Base-by-base conservation (phyloP, 179 eudicot genomes). In the Beta corolliflora region DNA sequence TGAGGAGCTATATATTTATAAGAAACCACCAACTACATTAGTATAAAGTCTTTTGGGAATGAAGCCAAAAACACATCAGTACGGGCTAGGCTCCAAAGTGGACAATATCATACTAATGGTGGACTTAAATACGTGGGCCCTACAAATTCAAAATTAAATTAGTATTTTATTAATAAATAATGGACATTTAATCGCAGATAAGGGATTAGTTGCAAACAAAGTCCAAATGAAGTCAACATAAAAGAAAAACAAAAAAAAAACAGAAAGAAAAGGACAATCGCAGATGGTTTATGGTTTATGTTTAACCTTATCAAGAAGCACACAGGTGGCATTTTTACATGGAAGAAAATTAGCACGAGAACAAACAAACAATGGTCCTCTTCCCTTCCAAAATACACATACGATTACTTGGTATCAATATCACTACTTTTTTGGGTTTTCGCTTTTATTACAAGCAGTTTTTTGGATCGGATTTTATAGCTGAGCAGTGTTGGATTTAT, bases 291-390 rank as follows among this genome's bases (percentile, higher is more conserved):
- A 70, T 70, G 84, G 81, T 82, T 23, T 11, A n/a, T 29, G 75
- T 66, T 72, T 63, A 82, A 77, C 84, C 84, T 82, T 82, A 82
- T 82, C 84, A 61, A 63, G 77, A 77, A 77, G 60, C 36, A 29
- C 73, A 77, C 81, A 82, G 84, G 55, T 77, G 84, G 78, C 78
- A 77, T 31, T 9, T 59, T 44, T 71, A 61, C 46, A 72, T 72
- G 77, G 71, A 70, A 77, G 77, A 61, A 53, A 61, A 70, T 5
- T 53, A 73, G 52, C 19, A 70, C 14, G 18, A 79, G 61, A 41
- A 41, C 45, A 70, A 71, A 25, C 9, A 7, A 56, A 66, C 50
- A 61, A 58, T 63, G 80, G 53, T 83, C 76, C 66, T 80, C 71
- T 68, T 75, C 59, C 45, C 78, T 53, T 64, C 70, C 61, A 69